These are phyloP conservation scores for Xylariomycetidae sp. DNA, from an alignment of 2,329 filamentous ascomycete species.

Conservation along the genomic window DNA sequence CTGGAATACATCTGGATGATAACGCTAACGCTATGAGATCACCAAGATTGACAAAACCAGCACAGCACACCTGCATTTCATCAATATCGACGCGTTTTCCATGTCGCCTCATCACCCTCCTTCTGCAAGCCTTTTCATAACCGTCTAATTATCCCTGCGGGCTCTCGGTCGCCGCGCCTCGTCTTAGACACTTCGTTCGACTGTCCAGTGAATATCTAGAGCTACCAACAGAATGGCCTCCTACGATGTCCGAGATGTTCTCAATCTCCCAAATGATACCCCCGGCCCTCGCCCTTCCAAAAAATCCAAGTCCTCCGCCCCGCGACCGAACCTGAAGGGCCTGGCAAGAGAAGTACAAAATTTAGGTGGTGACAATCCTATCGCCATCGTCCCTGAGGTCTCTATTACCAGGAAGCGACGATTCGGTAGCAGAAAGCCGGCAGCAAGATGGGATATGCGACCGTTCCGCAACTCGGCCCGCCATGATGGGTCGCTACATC, in stretches of 20 bases:
- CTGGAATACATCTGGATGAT: no score
- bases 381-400: conserved; percentile 59
- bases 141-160: background rate
- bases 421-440: conserved; percentile 50
- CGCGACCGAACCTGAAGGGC: conserved; percentile 57
- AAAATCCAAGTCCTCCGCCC: conserved; percentile 65
- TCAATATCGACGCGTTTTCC: no score
- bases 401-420: conserved; percentile 56
- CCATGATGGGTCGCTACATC: conserved; percentile 57
- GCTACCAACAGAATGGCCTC: conserved; percentile 67
- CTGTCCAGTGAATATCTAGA: no score
- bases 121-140: no score
- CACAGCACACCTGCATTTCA: no score
- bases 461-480: conserved; percentile 77
- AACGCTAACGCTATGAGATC: no score
- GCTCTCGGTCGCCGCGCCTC: background rate
- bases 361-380: conserved; percentile 61
- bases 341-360: conserved; percentile 63
- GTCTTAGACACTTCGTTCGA: no score
- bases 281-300: conserved; percentile 57
- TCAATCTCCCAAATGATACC: conserved; percentile 68
- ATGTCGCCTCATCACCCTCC: no score
- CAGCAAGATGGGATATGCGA: conserved; percentile 60
- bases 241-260: conserved; percentile 81
- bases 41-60: no score